phyloP scores from a whole-genome alignment of 139 green algal species.

The Astrephomene gubernaculifera region DNA sequence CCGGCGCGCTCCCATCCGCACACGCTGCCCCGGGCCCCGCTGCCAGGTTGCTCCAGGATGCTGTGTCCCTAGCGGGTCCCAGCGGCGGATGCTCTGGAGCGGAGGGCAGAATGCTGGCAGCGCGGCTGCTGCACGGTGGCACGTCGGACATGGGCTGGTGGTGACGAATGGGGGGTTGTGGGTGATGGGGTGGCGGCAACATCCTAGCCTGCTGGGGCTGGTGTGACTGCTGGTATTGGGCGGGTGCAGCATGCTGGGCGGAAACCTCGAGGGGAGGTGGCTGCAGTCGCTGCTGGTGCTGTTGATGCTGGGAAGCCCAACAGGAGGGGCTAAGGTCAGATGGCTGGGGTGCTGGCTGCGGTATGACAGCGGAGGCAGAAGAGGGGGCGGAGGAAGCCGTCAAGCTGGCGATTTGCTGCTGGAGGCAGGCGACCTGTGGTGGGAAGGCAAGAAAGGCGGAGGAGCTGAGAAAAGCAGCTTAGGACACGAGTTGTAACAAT shows the following conservation, averaged over 20 bases:
- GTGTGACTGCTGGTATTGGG: background rate
- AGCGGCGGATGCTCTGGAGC: too few relatives aligned
- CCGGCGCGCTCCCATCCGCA: too few relatives aligned
- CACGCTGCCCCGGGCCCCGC: too few relatives aligned
- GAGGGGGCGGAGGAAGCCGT: too few relatives aligned
- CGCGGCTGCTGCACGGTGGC: background rate
- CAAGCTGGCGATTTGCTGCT: constrained; percentile 8
- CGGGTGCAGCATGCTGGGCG: background rate
- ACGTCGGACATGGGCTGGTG: background rate
- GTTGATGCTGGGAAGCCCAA: too few relatives aligned
- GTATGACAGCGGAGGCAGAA: too few relatives aligned
- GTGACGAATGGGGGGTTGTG: background rate
- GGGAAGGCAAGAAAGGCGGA: background rate
- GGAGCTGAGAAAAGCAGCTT: background rate
- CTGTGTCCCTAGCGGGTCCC: too few relatives aligned
- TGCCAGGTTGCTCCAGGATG: too few relatives aligned
- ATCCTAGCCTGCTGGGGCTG: too few relatives aligned
- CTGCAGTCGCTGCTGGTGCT: background rate
- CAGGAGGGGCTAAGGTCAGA: too few relatives aligned
- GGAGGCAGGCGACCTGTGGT: background rate
- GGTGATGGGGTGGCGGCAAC: too few relatives aligned
- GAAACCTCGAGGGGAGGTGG: background rate
- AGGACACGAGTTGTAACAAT: background rate
- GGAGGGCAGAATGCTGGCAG: background rate
- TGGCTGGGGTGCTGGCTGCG: too few relatives aligned